Evolutionary conservation across 768 basidiomycete species (phyloP), one percentile per base, ranked within the genome.

Genomic region (Phylloporus rhodoxanthus): DNA sequence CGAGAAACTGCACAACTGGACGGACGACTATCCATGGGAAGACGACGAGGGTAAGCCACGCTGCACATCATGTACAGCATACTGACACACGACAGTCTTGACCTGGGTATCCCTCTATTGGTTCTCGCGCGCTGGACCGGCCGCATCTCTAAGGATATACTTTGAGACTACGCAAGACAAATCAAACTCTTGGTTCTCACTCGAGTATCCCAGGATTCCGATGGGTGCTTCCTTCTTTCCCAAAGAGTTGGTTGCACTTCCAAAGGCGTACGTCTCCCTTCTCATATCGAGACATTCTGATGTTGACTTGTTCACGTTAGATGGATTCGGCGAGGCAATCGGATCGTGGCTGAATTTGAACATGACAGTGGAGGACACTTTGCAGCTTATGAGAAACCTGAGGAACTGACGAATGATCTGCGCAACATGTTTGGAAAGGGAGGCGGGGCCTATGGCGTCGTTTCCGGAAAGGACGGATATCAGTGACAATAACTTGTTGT

Each of bases 71-170:
- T 21, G 3, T 28, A 26, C 2, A 0, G n/a, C 13, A 15, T 23
- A 17, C 20, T 57, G 8, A 57, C 21, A 1, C 7, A 0, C 11
- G 60, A 13, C 48, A 81, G 81, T 82, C 1, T 55, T 84, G 26
- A 80, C 78, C 0, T 84, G 81, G 80, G 60, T 80, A 19, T 81
- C 79, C 2, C 68, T 80, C 10, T 81, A 77, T 57, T 76, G 72
- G 69, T 81, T 83, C 63, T 82, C 80, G 7, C 73, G 75, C 9
- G 70, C 75, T 0, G 81, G 81, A 0, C 81, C 83, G 6, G 71
- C 79, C 2, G 79, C 82, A 0, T 76, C 82, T 0, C 19, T 76
- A 8, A 69, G 81, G 11, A 81, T 82, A 17, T 84, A 84, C 61
- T 82, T 76, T 56, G 84, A 84, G 57, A 53, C 29, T 11, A 34